These are phyloP conservation scores for Candida sanyiensis DNA, from an alignment of 805 yeast genomes.

Conservation along the genomic window DNA sequence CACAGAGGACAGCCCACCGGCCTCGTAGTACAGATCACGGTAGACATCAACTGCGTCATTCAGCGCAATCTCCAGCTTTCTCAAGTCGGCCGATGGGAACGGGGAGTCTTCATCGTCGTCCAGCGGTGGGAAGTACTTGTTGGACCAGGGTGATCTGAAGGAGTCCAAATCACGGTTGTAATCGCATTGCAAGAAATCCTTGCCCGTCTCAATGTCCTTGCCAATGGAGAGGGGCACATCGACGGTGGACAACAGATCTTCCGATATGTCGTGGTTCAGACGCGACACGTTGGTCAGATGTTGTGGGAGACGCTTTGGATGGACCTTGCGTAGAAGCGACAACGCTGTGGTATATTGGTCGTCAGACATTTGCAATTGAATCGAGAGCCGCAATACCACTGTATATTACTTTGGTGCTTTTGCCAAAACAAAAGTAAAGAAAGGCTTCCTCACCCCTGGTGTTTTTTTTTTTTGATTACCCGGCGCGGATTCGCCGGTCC, in stretches of 20 bases:
- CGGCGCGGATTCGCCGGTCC: too few relatives aligned
- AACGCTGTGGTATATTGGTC: conserved; percentile 71
- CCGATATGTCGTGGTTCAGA: conserved; percentile 61
- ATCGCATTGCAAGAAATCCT: conserved; percentile 79
- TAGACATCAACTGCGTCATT: conserved; percentile 90
- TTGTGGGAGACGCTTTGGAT: conserved; percentile 53
- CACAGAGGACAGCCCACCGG: conserved; percentile 81
- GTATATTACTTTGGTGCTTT: too few relatives aligned
- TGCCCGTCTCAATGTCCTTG: conserved; percentile 35
- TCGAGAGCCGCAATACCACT: too few relatives aligned
- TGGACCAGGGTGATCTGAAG: conserved; percentile 87
- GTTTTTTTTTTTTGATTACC: too few relatives aligned
- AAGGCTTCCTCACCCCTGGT: too few relatives aligned
- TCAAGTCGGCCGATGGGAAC: conserved; percentile 57
- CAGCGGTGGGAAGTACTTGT: conserved; percentile 54
- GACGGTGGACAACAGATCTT: conserved; percentile 78
- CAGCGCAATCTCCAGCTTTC: conserved; percentile 73
- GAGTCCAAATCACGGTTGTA: conserved; percentile 94
- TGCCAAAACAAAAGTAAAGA: background rate
- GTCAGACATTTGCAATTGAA: conserved; percentile 10
- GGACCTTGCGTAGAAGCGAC: conserved; percentile 68
- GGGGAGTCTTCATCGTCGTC: conserved; percentile 67
- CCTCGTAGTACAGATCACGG: conserved; percentile 86
- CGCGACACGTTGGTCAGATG: conserved; percentile 40
- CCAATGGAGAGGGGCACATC: conserved; percentile 70